Percentiles rank a stretch among this genome's conserved stretches.
phyloP scores from a whole-genome alignment of 345 rosid species.

The Noccaea caerulescens region DNA sequence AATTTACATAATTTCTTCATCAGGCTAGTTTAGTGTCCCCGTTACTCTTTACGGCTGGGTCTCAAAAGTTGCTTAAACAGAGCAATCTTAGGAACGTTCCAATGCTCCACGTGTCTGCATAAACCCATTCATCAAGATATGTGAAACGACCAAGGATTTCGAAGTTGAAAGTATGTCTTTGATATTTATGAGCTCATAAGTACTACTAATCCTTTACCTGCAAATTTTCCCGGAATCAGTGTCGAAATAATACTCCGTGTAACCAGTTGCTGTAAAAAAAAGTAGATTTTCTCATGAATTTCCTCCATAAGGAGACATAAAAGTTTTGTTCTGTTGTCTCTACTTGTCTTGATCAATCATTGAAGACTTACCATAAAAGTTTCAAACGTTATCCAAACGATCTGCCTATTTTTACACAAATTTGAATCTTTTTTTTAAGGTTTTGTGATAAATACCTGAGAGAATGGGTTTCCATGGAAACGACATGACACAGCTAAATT shows the following conservation, averaged over 20 bases:
- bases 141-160: background rate
- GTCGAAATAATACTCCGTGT: slow-evolving; percentile 83
- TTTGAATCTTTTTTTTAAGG: background rate
- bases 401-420: slow-evolving; percentile 1
- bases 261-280: slow-evolving; percentile 76
- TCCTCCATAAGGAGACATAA: background rate
- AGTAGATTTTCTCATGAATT: slow-evolving; percentile 1
- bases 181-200: background rate
- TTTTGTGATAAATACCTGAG: slow-evolving; percentile 55
- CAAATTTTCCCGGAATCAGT: slow-evolving; percentile 69
- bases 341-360: background rate
- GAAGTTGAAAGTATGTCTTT: slow-evolving; percentile 17
- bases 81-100: slow-evolving; percentile 94
- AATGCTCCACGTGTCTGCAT: slow-evolving; percentile 85
- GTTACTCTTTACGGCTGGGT: slow-evolving; percentile 62
- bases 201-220: slow-evolving; percentile 61
- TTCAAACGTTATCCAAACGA: slow-evolving; percentile 28
- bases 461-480: slow-evolving; percentile 99
- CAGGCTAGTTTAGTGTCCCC: slow-evolving; percentile 38
- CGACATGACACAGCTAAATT: slow-evolving; percentile 85
- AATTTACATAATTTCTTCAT: slow-evolving; percentile 14
- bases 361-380: slow-evolving; percentile 12
- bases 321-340: background rate
- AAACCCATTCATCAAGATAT: background rate
- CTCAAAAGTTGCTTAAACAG: slow-evolving; percentile 70